These are phyloP conservation scores for Erodium maritimum DNA, from an alignment of 345 rosid species.

Conservation along the genomic window DNA sequence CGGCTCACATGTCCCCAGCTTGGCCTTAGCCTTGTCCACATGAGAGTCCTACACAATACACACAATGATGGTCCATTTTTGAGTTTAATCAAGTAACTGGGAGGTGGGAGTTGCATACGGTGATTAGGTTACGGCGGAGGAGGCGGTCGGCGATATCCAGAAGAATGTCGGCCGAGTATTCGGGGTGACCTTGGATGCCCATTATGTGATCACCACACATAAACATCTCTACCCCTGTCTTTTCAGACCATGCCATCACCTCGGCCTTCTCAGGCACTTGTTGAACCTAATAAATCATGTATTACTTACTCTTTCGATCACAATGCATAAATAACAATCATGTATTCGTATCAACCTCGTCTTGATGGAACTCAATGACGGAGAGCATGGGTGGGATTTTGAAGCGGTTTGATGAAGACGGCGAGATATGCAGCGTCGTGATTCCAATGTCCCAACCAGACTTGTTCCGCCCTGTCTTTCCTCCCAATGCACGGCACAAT, in stretches of 20 bases:
- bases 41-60: slow-evolving; percentile 22
- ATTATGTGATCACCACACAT: slow-evolving; percentile 44
- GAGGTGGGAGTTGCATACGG: slow-evolving; percentile 11
- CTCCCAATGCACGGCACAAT: slow-evolving; percentile 53
- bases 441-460: slow-evolving; percentile 64
- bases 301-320: too few relatives aligned
- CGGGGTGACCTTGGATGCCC: slow-evolving; percentile 85
- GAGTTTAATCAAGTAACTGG: not conserved
- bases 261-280: slow-evolving; percentile 42
- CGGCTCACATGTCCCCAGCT: slow-evolving; percentile 28
- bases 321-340: not conserved
- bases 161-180: slow-evolving; percentile 54
- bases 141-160: slow-evolving; percentile 38
- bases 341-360: slow-evolving; percentile 61
- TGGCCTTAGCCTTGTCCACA: slow-evolving; percentile 34
- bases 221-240: slow-evolving; percentile 52
- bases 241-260: slow-evolving; percentile 39
- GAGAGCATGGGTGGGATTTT: slow-evolving; percentile 27
- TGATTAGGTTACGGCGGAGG: slow-evolving; percentile 18
- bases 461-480: slow-evolving; percentile 31
- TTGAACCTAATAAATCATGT: slow-evolving; percentile 25
- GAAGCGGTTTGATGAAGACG: slow-evolving; percentile 21
- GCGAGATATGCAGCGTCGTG: slow-evolving; percentile 26
- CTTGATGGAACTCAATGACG: slow-evolving; percentile 48
- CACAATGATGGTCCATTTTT: not conserved